Percentiles rank a stretch among this genome's conserved stretches.
These are phyloP conservation scores for Leishmania aethiopica DNA, from an alignment of 208 protist species.

Conservation along the genomic window DNA sequence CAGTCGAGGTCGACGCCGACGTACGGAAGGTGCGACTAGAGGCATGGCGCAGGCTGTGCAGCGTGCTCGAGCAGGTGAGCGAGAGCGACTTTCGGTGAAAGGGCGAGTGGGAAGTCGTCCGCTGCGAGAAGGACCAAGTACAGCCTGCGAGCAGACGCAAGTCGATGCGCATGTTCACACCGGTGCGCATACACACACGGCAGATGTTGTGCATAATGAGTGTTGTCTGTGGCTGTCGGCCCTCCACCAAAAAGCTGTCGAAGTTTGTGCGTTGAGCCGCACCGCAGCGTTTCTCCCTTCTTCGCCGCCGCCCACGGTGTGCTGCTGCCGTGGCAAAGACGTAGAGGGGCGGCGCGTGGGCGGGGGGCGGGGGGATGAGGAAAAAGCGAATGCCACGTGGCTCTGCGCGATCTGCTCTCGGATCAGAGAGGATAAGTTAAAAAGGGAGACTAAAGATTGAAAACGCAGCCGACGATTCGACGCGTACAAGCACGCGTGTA, in stretches of 20 bases:
- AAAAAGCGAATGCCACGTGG: neutral
- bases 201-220: neutral
- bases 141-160: neutral
- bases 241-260: neutral
- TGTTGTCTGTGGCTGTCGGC: neutral
- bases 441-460: neutral
- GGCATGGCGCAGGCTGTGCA: neutral
- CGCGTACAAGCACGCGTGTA: neutral
- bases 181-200: neutral
- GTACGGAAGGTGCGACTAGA: constrained; percentile 2
- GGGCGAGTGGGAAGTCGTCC: neutral
- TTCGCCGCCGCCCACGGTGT: neutral
- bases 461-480: no score
- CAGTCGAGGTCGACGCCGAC: neutral
- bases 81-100: neutral
- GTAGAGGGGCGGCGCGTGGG: neutral
- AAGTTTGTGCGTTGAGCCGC: neutral
- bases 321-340: neutral
- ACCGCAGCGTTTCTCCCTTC: neutral
- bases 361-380: neutral
- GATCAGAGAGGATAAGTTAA: neutral
- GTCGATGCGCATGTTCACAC: neutral
- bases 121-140: neutral
- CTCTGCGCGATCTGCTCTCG: no score
- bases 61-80: neutral